Evolutionary conservation across 768 basidiomycete genomes (phyloP).

Genomic region (Aureoboletus auriporus): DNA sequence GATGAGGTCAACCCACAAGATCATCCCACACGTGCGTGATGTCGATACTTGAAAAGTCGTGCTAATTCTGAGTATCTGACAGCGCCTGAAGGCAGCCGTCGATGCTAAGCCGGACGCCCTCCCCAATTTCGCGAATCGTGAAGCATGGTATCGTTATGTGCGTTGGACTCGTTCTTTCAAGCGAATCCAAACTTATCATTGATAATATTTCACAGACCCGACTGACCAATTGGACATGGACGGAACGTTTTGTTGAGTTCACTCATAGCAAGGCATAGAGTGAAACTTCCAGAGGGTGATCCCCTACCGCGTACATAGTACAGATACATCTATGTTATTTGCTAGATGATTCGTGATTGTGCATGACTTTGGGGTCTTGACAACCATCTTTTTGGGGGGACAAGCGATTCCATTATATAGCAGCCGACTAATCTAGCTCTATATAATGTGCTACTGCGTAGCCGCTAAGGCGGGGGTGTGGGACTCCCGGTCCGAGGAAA

Average conservation of each 20-base stretch:
- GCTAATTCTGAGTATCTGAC: background rate
- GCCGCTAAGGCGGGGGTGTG: no score
- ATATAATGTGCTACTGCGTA: no score
- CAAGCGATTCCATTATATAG: no score
- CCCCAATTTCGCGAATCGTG: constrained; percentile 32
- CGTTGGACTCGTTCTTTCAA: background rate
- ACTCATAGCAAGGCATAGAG: constrained; percentile 6
- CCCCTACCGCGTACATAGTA: background rate
- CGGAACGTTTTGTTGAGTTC: constrained; percentile 26
- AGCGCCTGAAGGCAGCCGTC: constrained; percentile 34
- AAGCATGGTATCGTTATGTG: constrained; percentile 34
- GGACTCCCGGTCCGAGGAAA: no score
- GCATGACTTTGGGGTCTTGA: no score
- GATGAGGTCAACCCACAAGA: constrained; percentile 26
- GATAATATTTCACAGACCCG: constrained; percentile 9
- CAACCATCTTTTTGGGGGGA: no score
- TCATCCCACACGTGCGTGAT: constrained; percentile 38
- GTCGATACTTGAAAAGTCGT: background rate
- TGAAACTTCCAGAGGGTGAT: background rate
- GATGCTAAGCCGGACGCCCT: constrained; percentile 23
- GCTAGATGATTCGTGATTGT: no score
- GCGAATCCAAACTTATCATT: background rate
- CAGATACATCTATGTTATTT: background rate
- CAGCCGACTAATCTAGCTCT: no score
- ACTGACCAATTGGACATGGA: constrained; percentile 20